Percentiles rank a stretch among this genome's conserved stretches.
Evolutionary conservation across 352 stramenopile species (phyloP).

Genomic region (Pythium monospermum): DNA sequence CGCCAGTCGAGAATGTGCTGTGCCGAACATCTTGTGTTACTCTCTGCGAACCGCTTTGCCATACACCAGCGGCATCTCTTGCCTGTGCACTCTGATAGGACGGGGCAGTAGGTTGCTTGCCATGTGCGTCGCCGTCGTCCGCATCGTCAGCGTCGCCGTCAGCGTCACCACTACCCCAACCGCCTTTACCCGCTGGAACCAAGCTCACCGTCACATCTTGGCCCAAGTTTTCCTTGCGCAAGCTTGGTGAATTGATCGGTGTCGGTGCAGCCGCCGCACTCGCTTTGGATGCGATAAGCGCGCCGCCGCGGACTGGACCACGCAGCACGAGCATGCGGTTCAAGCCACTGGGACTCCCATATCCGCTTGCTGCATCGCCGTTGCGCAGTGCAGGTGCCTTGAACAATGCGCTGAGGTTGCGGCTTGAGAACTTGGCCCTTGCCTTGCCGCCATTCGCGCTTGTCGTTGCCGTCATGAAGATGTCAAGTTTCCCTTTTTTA

Average conservation of each 20-base stretch:
- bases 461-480: slow-evolving; percentile 3
- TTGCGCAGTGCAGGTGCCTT: slow-evolving; percentile 39
- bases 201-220: slow-evolving; percentile 37
- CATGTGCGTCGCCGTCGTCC: not conserved
- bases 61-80: not conserved
- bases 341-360: not conserved
- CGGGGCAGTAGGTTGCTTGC: no score
- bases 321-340: slow-evolving; percentile 58
- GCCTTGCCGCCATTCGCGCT: slow-evolving; percentile 21
- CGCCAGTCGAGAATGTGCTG: no score
- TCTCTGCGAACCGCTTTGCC: not conserved
- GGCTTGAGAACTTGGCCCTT: slow-evolving; percentile 69
- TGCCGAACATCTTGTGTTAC: not conserved
- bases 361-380: slow-evolving; percentile 16
- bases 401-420: slow-evolving; percentile 67
- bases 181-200: slow-evolving; percentile 24
- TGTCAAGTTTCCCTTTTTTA: not conserved
- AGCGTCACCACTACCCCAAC: slow-evolving; percentile 35
- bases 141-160: not conserved
- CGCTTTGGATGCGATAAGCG: slow-evolving; percentile 1
- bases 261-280: slow-evolving; percentile 33
- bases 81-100: not conserved
- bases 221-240: slow-evolving; percentile 54
- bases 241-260: slow-evolving; percentile 76
- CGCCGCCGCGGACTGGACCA: slow-evolving; percentile 4